Percentiles rank a stretch among this genome's conserved stretches.
phyloP scores from a whole-genome alignment of 768 basidiomycete genomes.

The Agaricus sinodeliciosus region DNA sequence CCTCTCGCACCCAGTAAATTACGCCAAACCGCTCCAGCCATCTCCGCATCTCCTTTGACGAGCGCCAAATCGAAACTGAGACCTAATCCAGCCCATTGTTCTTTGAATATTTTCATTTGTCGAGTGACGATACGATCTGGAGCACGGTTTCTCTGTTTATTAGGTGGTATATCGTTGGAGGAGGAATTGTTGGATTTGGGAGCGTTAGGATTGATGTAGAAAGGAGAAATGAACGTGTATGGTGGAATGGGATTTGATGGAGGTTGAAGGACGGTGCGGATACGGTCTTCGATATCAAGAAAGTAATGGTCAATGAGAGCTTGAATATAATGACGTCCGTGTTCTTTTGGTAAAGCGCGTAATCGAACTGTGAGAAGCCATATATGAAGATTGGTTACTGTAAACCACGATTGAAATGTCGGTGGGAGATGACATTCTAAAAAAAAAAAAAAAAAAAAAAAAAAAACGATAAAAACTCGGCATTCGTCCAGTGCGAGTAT shows the following conservation, averaged over 20 bases:
- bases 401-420: constrained; percentile 97
- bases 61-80: constrained; percentile 77
- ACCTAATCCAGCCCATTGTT: constrained; percentile 84
- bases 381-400: constrained; percentile 85
- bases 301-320: constrained; percentile 93
- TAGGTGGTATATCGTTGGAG: not conserved
- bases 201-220: constrained; percentile 42
- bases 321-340: constrained; percentile 68
- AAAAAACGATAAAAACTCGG: no score
- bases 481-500: no score
- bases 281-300: constrained; percentile 85
- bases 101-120: constrained; percentile 89
- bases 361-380: constrained; percentile 88
- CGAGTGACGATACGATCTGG: constrained; percentile 76
- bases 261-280: constrained; percentile 74
- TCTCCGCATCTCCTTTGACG: constrained; percentile 67
- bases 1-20: constrained; percentile 86
- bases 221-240: constrained; percentile 39
- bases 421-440: constrained; percentile 80
- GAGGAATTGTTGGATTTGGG: constrained; percentile 7
- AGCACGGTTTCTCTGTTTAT: constrained; percentile 30
- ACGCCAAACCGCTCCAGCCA: constrained; percentile 87
- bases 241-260: constrained; percentile 30
- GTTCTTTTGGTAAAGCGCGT: constrained; percentile 66
- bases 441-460: not conserved